phyloP scores from a whole-genome alignment of 495 filamentous ascomycete genomes.

The Geoglossum glabrum region DNA sequence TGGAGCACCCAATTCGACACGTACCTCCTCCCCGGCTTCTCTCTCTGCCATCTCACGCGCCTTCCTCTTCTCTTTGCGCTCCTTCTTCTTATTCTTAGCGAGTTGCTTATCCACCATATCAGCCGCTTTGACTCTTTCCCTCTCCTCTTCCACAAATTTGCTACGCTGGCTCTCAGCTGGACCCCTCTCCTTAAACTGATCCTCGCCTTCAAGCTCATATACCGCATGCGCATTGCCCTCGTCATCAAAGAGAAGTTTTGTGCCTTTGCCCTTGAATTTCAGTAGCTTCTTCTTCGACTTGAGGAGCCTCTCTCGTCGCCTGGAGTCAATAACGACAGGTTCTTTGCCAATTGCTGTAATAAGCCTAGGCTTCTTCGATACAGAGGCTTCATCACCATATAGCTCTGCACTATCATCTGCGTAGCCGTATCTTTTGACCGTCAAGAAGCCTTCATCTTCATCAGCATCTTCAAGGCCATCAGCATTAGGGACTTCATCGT shows the following conservation, averaged over 20 bases:
- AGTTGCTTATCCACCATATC: conserved; percentile 68
- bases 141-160: conserved; percentile 55
- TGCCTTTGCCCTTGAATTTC: conserved; percentile 69
- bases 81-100: conserved; percentile 57
- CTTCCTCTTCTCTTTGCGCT: conserved; percentile 76
- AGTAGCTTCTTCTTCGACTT: conserved; percentile 84
- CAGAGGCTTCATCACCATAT: conserved; percentile 5
- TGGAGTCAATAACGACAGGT: conserved; percentile 67
- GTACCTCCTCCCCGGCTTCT: conserved; percentile 25
- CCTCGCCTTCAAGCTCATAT: conserved; percentile 75
- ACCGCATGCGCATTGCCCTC: conserved; percentile 65
- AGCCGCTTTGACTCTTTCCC: conserved; percentile 46
- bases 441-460: conserved; percentile 63
- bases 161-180: conserved; percentile 51
- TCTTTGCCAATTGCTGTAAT: conserved; percentile 32
- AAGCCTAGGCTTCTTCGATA: conserved; percentile 3
- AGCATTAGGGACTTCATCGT: conserved; percentile 20
- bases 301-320: conserved; percentile 79
- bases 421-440: conserved; percentile 63
- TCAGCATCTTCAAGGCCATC: conserved; percentile 29
- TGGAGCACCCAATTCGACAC: conserved; percentile 25
- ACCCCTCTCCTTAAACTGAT: conserved; percentile 52
- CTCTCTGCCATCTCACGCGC: conserved; percentile 42
- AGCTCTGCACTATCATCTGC: conserved; percentile 22
- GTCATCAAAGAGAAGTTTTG: conserved; percentile 77